Base-by-base conservation (phyloP, 2,329 filamentous ascomycete species). In the Mollisia scopiformis region DNA sequence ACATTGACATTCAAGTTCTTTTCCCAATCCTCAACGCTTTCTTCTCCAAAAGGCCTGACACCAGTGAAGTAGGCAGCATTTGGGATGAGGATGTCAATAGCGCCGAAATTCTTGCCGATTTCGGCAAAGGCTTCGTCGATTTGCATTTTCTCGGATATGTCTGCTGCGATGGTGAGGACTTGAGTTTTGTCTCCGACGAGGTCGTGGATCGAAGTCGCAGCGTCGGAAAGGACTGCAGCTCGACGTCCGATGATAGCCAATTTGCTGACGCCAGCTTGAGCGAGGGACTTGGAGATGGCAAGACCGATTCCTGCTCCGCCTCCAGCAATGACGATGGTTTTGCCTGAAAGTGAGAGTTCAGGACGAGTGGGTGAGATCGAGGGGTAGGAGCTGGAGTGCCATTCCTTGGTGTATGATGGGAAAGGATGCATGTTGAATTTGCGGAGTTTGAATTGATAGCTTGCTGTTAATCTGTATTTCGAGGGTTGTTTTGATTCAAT, bases 341-440 rank as follows among this genome's bases (percentile, higher is more conserved):
- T 64, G n/a, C 59, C 59, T 2, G 27, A 30, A 21, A 60, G 39
- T 10, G 59, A 62, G 25, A 66, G 62, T 27, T 53, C 52, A 13
- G 64, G 59, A 10, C 46, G 49, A 23, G 62, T 52, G 2, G 72
- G 72, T 1, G 63, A 70, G 53, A 75, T 74, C 35, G 65, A 65
- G 10, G 70, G 53, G 58, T 75, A 75, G 5, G 71, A 52, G 30
- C 55, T 49, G 23, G 63, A 64, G 65, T 75, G 74, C 41, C 50
- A 55, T 31, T 27, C 55, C 50, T 54, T 49, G 5, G 57, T 59
- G 39, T 47, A 59, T 2, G 57, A 59, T 30, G 57, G 39, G n/a
- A 49, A 46, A 30, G 43, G 28, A 19, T 28, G 6, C 43, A 51
- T 57, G 28, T 8, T 28, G 25, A 28, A 28, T 27, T 23, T 21